A percentile compares a stretch with the other conserved stretches of the same genome.
Conservation (phyloP, 257 asterid species). For the Perilla frutescens region DNA sequence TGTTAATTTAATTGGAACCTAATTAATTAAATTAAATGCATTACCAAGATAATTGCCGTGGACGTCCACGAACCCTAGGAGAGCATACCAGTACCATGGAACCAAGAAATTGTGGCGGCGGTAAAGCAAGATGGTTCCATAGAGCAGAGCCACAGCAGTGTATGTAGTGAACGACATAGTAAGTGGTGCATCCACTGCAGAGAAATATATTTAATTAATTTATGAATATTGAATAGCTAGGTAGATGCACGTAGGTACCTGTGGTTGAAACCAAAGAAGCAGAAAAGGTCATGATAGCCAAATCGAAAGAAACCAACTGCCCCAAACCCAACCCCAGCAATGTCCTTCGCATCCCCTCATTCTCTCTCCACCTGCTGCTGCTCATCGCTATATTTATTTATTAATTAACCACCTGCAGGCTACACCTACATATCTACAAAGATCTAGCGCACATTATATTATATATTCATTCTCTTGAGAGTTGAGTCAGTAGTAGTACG, state of each 20-base stretch:
- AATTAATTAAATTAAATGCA: too few relatives aligned
- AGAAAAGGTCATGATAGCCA: constrained; percentile 51
- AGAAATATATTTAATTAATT: not conserved
- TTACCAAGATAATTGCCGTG: constrained; percentile 82
- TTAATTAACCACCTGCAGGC: too few relatives aligned
- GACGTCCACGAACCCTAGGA: constrained; percentile 66
- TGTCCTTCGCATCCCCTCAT: constrained; percentile 37
- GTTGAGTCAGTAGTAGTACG: too few relatives aligned
- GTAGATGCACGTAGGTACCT: constrained; percentile 26
- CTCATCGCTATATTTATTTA: constrained; percentile 22
- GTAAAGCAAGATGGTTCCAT: constrained; percentile 65
- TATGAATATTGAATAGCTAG: too few relatives aligned
- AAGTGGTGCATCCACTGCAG: constrained; percentile 66
- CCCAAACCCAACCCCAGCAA: constrained; percentile 56
- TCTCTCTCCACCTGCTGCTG: constrained; percentile 32
- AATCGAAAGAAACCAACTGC: constrained; percentile 57
- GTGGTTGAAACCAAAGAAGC: constrained; percentile 57
- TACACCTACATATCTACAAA: too few relatives aligned
- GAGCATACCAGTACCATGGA: constrained; percentile 79
- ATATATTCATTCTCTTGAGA: too few relatives aligned
- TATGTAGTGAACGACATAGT: constrained; percentile 67
- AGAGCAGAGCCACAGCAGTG: constrained; percentile 57
- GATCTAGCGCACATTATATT: too few relatives aligned
- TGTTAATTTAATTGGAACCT: too few relatives aligned
- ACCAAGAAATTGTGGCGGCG: constrained; percentile 69